phyloP scores from a whole-genome alignment of 257 asterid species.

The Solanum pennellii region DNA sequence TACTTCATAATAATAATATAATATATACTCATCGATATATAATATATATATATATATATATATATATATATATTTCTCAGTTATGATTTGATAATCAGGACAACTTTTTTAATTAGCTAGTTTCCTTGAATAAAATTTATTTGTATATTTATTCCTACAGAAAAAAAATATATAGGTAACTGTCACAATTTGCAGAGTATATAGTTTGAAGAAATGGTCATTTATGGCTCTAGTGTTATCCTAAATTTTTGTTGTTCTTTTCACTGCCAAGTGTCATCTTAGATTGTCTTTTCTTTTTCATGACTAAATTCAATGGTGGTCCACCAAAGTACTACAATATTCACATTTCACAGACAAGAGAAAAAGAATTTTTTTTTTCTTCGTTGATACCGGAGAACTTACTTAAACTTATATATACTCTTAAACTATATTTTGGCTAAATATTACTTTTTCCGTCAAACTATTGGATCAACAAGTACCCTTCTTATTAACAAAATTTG shows the following conservation, averaged over 20 bases:
- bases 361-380: too few relatives aligned
- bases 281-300: neutral
- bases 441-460: too few relatives aligned
- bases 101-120: neutral
- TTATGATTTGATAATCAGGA: neutral
- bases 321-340: neutral
- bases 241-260: neutral
- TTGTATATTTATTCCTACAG: neutral
- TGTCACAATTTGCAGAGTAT: neutral
- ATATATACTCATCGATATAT: neutral
- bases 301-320: neutral
- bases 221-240: neutral
- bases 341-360: too few relatives aligned
- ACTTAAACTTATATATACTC: too few relatives aligned
- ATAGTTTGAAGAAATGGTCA: neutral
- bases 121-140: neutral
- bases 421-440: too few relatives aligned
- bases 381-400: too few relatives aligned
- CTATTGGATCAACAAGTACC: too few relatives aligned
- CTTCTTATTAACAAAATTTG: too few relatives aligned
- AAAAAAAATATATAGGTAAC: neutral
- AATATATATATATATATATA: neutral
- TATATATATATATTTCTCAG: neutral
- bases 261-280: neutral
- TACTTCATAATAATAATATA: neutral